Evolutionary conservation across 176 grass and related monocot genomes (phyloP).

Genomic region (Carex parvula): DNA sequence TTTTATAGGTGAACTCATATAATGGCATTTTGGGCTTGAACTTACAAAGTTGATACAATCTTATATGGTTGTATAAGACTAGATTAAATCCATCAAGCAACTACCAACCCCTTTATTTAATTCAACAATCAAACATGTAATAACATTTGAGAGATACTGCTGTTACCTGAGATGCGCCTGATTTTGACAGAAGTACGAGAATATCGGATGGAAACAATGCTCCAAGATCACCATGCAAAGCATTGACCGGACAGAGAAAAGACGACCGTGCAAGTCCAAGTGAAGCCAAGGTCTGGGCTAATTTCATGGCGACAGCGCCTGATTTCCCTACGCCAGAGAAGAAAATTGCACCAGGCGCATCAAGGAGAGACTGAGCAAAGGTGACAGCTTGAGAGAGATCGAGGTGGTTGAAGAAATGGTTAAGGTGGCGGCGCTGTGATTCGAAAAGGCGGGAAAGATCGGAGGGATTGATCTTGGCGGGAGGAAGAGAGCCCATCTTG

Average conservation of each 20-base stretch:
- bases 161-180: constrained; percentile 68
- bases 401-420: constrained; percentile 88
- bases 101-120: neutral
- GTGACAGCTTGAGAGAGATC: constrained; percentile 64
- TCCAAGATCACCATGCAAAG: constrained; percentile 94
- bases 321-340: constrained; percentile 98
- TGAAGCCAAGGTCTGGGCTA: constrained; percentile 86
- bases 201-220: constrained; percentile 75
- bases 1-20: neutral
- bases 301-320: constrained; percentile 75
- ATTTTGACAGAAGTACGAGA: constrained; percentile 88
- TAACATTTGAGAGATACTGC: neutral
- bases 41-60: neutral
- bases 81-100: neutral
- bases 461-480: constrained; percentile 1
- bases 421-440: constrained; percentile 67
- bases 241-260: constrained; percentile 82
- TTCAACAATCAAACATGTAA: neutral
- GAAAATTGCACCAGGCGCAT: constrained; percentile 76
- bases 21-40: neutral
- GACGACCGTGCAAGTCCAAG: constrained; percentile 68
- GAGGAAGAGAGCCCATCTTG: constrained; percentile 24
- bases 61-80: neutral
- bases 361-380: constrained; percentile 73
- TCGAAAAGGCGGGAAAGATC: constrained; percentile 64